Conservation (phyloP, 805 yeast species). For the Candida montana region DNA sequence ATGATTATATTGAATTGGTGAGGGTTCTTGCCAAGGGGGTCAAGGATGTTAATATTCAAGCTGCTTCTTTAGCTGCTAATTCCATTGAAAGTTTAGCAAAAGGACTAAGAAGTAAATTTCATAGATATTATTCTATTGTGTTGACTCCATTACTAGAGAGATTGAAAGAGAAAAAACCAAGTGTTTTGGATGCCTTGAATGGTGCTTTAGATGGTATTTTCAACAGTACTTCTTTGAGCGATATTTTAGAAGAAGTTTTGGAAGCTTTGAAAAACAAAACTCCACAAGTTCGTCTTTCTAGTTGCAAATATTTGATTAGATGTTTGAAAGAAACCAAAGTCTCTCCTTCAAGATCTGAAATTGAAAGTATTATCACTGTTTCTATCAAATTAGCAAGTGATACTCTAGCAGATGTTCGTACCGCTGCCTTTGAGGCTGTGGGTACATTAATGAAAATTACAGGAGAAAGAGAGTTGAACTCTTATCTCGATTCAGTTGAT, state of each 20-base stretch:
- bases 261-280: slow-evolving; percentile 67
- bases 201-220: slow-evolving; percentile 63
- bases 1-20: slow-evolving; percentile 64
- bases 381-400: slow-evolving; percentile 68
- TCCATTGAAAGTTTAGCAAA: slow-evolving; percentile 55
- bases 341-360: slow-evolving; percentile 47
- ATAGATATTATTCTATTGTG: slow-evolving; percentile 45
- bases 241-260: slow-evolving; percentile 54
- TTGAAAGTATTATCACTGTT: slow-evolving; percentile 50
- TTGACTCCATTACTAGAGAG: slow-evolving; percentile 69
- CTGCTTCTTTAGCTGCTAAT: slow-evolving; percentile 72
- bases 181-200: slow-evolving; percentile 68
- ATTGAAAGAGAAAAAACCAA: slow-evolving; percentile 79
- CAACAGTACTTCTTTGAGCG: slow-evolving; percentile 42
- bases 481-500: slow-evolving; percentile 65
- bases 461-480: slow-evolving; percentile 63
- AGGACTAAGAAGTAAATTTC: slow-evolving; percentile 58
- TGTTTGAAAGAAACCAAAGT: slow-evolving; percentile 48
- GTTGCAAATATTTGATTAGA: slow-evolving; percentile 58
- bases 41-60: slow-evolving; percentile 87
- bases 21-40: slow-evolving; percentile 62
- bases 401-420: slow-evolving; percentile 78
- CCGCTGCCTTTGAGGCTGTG: slow-evolving; percentile 67
- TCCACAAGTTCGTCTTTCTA: slow-evolving; percentile 74
- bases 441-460: slow-evolving; percentile 81